Evolutionary conservation across 2,329 filamentous ascomycete species (phyloP), one percentile per base, ranked within the genome.

Genomic region (Colletotrichum filicis): DNA sequence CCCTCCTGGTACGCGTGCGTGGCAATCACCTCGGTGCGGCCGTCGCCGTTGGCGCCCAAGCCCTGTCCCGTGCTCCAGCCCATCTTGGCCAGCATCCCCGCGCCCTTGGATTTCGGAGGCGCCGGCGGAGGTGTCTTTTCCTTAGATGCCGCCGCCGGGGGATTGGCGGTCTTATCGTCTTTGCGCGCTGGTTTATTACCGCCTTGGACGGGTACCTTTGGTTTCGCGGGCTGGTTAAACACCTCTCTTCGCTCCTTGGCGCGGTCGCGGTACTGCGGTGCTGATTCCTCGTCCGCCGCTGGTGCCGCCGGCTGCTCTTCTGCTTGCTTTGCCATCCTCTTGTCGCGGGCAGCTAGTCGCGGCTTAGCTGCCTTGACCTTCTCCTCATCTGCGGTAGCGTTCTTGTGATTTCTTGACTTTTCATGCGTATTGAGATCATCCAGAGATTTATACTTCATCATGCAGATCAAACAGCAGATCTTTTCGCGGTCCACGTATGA

Each of bases 1-100:
- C 92, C 92, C 19, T 91, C 88, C 24, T 89, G 86, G 79, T 94
- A 94, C 9, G 91, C 87, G 65, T 89, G 87, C 14, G 91, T 91
- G 35, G 88, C 87, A 66, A 94, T 89, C 4, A 90, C 90, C 63
- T 92, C 88, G 0, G 89, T 92, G 56, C 89, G 86, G 0, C 92
- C 92, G 6, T 87, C 87, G 6, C 90, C 90, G 58, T 88, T 87
- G 0, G 88, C 90, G 2, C 92, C 92, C 4, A 94, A 84, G 0
- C 92, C 92, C 69, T 88, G 86, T 9, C 92, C 92, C 1, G 87
- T 85, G 26, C 84, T 90, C 92, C 92, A 94, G 30, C 92, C 92
- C 90, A 93, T 93, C 84, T 94, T 94, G 52, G 91, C 90, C 52
- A 94, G 84, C 78, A 94, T 86, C 3, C 90, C 89, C 0, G 91